Base-by-base conservation (phyloP, 768 basidiomycete species). In the Naganishia onofrii region DNA sequence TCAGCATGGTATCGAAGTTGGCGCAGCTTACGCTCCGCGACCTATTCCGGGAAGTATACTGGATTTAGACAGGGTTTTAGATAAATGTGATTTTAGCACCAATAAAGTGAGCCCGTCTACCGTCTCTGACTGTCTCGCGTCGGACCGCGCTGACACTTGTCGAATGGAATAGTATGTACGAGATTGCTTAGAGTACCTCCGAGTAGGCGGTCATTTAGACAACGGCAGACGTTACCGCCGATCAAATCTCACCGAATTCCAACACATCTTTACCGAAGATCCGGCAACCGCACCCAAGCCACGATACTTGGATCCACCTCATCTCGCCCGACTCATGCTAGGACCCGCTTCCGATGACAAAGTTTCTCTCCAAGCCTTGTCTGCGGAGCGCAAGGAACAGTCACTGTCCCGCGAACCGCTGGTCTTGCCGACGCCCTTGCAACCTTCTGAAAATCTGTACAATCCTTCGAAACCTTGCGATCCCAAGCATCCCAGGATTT, bases 171-270 rank as follows among this genome's bases (percentile, higher is more conserved):
- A 96, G 91, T 94, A 91, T 82, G 95, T 98, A n/a, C 88, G 95
- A 48, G 96, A 98, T 78, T 99, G 96, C 76, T 84, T 99, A 48
- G 94, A 98, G 80, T 88, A 95, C 54, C 85, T 99, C 31, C 87
- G 95, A n/a, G 83, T 93, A 15, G 95, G 94, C 3, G 91, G 86
- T 8, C 90, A 92, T 19, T 85, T 98, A 54, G 94, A 99, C 78
- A 89, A 89, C 63, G 89, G 88, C 17, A 87, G 87, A 52, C 86
- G 88, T 23, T 80, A 92, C 34, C 84, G 92, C 72, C 84, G 93
- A 73, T 90, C 88, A 0, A 88, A 87, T 74, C 84, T 89, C 79
- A 88, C 90, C 72, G 85, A 89, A 65, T 95, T 91, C 91, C 89
- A 88, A 76, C 93, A 97, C 77, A 88, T 93, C 72, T 98, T 89